phyloP scores from a whole-genome alignment of 1,284 basidiomycete species.

The Rhodotorula sp. region DNA sequence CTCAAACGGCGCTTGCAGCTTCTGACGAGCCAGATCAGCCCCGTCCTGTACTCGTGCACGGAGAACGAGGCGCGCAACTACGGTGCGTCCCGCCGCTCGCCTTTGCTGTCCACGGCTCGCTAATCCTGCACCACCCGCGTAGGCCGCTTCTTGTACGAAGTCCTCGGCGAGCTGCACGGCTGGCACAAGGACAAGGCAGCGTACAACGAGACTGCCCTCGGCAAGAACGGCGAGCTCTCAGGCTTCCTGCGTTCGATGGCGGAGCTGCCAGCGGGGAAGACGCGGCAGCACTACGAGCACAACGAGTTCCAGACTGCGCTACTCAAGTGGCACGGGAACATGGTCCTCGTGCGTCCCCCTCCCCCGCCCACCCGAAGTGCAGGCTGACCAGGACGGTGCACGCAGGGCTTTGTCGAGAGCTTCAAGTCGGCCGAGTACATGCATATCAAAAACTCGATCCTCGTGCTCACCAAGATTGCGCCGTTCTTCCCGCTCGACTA shows the following conservation, averaged over 20 bases:
- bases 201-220: constrained; percentile 56
- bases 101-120: neutral
- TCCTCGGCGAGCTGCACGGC: constrained; percentile 70
- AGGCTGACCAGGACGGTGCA: constrained; percentile 60
- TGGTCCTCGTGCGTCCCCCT: constrained; percentile 10
- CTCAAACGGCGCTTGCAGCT: constrained; percentile 70
- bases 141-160: constrained; percentile 61
- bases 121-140: neutral
- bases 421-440: constrained; percentile 69
- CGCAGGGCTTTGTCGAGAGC: constrained; percentile 54
- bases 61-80: constrained; percentile 96
- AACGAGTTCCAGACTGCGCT: constrained; percentile 34
- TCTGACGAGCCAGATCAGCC: constrained; percentile 59
- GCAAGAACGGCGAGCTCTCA: constrained; percentile 46
- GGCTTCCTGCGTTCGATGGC: constrained; percentile 29
- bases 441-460: constrained; percentile 90
- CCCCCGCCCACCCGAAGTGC: neutral
- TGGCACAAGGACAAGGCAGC: constrained; percentile 71
- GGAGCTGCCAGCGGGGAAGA: constrained; percentile 2
- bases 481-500: constrained; percentile 78
- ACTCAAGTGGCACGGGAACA: constrained; percentile 46
- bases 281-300: constrained; percentile 36
- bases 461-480: constrained; percentile 83
- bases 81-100: constrained; percentile 58
- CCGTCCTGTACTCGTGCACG: constrained; percentile 86